A percentile compares a stretch with the other conserved stretches of the same genome.
Conservation (phyloP, 2,329 filamentous ascomycete species). For the Cladophialophora psammophila region DNA sequence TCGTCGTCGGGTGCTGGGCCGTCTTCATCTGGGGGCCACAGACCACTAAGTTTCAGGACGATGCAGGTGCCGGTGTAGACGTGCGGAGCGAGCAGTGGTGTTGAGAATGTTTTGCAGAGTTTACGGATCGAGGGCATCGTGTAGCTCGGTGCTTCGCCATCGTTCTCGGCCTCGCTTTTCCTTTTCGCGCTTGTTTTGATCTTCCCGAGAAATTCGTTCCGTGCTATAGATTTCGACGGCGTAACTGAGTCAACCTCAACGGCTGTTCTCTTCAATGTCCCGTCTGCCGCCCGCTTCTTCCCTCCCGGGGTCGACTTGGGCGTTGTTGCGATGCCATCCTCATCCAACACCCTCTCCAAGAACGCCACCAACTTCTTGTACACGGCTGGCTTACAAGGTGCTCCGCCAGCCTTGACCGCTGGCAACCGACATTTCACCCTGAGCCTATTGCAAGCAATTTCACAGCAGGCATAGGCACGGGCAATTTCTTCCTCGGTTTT, state of each 20-base stretch:
- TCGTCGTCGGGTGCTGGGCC: conserved; percentile 53
- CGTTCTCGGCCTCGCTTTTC: conserved; percentile 30
- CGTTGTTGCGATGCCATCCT: conserved; percentile 46
- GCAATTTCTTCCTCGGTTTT: conserved; percentile 88
- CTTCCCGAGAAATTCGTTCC: conserved; percentile 31
- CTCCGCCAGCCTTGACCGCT: conserved; percentile 69
- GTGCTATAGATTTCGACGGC: conserved; percentile 13
- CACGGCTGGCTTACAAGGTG: conserved; percentile 78
- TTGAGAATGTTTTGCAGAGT: conserved; percentile 68
- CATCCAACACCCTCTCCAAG: conserved; percentile 74
- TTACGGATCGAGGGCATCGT: conserved; percentile 72
- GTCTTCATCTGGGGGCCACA: conserved; percentile 45
- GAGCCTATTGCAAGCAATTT: conserved; percentile 87
- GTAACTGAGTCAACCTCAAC: conserved; percentile 37
- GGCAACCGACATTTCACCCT: conserved; percentile 80
- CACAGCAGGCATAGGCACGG: conserved; percentile 82
- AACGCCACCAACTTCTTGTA: conserved; percentile 86
- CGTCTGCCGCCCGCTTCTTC: conserved; percentile 38
- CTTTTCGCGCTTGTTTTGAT: conserved; percentile 24
- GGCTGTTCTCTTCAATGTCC: conserved; percentile 32
- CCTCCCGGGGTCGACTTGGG: conserved; percentile 44
- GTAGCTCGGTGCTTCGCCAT: conserved; percentile 65
- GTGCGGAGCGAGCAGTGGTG: conserved; percentile 71
- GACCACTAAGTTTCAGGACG: conserved; percentile 61
- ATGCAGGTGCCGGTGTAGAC: conserved; percentile 73